Evolutionary conservation across 345 rosid species (phyloP), one percentile per base, ranked within the genome.

Genomic region (Citrus trifoliata): DNA sequence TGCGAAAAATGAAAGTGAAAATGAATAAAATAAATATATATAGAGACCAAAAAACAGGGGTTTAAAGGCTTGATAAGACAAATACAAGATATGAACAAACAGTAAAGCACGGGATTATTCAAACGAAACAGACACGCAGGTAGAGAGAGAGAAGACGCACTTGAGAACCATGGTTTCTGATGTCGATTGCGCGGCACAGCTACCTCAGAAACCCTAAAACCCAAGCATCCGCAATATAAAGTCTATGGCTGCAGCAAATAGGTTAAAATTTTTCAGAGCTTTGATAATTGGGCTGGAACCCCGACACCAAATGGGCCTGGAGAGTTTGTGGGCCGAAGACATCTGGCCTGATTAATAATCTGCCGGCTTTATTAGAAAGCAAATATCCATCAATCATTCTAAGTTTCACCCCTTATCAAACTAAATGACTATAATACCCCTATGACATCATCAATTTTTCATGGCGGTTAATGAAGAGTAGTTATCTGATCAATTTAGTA

Each of bases 141-240:
- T 12, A 4, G 4, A 69, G n/a, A 13, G 2, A 60, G n/a, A 59
- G 27, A 4, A 6, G 48, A 19, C 81, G n/a, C 79, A 87, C 89
- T 87, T 87, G 77, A 87, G 88, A 82, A 87, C 89, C 89, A 87
- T 87, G 82, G 85, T 55, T 65, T 77, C 71, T 62, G 80, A 53
- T 66, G 70, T 22, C 67, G 61, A 40, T 65, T n/a, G 38, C 78
- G 76, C 67, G 63, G 42, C 75, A 33, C 42, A 2, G 27, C 40
- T 48, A 68, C 79, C 37, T 66, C 79, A 18, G 76, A 79, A 72
- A 84, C 80, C 65, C 85, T 74, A 59, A 37, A 53, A 1, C 6
- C 42, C 25, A 32, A 32, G 66, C 68, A 6, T 22, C 68, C 16
- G 3, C 70, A 66, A 66, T 66, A 66, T 19, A 32, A 32, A 2